Conservation (phyloP, 2,329 filamentous ascomycete genomes). For the Hypomyces rosellus region DNA sequence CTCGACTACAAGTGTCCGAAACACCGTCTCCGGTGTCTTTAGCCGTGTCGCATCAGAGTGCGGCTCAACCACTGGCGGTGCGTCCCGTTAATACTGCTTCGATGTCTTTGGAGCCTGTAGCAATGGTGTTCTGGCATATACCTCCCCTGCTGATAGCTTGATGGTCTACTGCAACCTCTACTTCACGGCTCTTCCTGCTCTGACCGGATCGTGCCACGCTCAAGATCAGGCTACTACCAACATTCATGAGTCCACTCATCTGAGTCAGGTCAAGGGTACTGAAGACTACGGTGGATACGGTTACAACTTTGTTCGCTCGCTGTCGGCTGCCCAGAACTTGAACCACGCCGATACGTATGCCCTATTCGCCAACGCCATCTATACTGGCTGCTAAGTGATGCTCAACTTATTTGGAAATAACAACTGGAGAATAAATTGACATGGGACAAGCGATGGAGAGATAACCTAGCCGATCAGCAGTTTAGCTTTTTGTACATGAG, state of each 20-base stretch:
- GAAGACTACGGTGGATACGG: constrained; percentile 53
- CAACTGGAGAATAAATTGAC: no score
- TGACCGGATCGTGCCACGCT: constrained; percentile 48
- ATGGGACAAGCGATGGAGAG: background rate
- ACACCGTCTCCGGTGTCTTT: constrained; percentile 45
- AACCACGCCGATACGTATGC: constrained; percentile 58
- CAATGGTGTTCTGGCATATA: constrained; percentile 54
- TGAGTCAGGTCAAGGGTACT: constrained; percentile 52
- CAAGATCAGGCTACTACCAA: constrained; percentile 61
- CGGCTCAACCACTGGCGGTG: constrained; percentile 39
- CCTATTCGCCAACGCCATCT: constrained; percentile 33
- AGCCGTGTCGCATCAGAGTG: constrained; percentile 50
- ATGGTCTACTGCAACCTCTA: constrained; percentile 58
- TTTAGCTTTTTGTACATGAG: no score
- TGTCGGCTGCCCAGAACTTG: constrained; percentile 46
- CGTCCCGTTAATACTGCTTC: constrained; percentile 51
- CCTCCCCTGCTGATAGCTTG: constrained; percentile 44
- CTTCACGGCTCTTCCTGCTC: constrained; percentile 47
- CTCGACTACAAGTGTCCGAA: constrained; percentile 36
- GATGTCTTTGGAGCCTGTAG: constrained; percentile 50
- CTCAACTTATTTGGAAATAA: no score
- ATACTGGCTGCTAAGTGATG: constrained; percentile 30
- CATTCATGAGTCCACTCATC: constrained; percentile 60
- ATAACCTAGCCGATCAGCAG: no score
- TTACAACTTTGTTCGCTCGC: constrained; percentile 42